Conservation (phyloP, 2,329 filamentous ascomycete species). For the Botrytis tulipae region DNA sequence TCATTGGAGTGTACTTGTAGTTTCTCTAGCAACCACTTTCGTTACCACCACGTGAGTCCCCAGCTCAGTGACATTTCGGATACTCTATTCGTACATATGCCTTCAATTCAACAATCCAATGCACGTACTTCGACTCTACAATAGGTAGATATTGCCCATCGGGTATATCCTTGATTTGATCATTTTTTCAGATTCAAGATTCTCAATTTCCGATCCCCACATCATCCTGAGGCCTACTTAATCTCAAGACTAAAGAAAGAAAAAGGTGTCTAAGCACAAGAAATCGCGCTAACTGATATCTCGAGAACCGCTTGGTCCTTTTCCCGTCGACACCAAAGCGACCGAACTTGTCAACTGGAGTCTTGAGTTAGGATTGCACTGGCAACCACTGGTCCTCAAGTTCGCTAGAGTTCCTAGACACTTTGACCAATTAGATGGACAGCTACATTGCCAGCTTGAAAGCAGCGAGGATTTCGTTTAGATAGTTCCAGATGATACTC, state of each 20-base stretch:
- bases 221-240: neutral
- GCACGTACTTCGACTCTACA: neutral
- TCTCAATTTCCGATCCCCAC: neutral
- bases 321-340: neutral
- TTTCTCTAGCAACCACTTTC: neutral
- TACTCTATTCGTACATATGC: neutral
- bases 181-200: neutral
- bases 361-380: neutral
- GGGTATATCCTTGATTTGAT: neutral
- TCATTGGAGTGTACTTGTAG: neutral
- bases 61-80: no score
- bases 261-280: neutral
- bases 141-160: neutral
- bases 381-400: neutral
- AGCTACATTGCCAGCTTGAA: neutral
- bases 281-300: neutral
- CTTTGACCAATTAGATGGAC: neutral
- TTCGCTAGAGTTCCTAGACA: neutral
- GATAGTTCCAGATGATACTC: neutral
- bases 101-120: no score
- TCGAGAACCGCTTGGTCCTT: neutral
- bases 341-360: neutral
- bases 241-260: neutral
- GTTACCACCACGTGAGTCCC: neutral
- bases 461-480: neutral